These are phyloP conservation scores for Phytophthora sp. DNA, from an alignment of 352 stramenopile species.

Conservation along the genomic window DNA sequence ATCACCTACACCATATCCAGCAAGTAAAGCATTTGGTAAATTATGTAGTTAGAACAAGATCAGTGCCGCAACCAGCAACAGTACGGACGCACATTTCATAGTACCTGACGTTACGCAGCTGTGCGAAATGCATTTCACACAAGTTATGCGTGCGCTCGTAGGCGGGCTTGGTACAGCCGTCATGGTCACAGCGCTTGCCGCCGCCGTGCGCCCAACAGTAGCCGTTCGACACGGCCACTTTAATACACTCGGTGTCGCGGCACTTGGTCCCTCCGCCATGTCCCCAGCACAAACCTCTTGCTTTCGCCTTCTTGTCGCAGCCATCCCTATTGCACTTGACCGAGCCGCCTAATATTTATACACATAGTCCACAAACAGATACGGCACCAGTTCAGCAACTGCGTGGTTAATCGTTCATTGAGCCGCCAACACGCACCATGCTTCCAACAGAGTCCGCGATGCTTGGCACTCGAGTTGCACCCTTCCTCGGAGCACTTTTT, in stretches of 20 bases:
- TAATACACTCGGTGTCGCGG: conserved; percentile 36
- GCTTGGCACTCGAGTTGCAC: conserved; percentile 57
- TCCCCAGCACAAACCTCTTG: conserved; percentile 72
- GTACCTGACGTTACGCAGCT: neutral
- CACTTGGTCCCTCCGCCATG: conserved; percentile 72
- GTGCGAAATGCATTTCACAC: conserved; percentile 10
- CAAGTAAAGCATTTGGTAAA: too few species aligned
- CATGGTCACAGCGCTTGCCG: conserved; percentile 38
- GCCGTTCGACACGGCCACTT: conserved; percentile 49
- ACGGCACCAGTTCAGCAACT: too few species aligned
- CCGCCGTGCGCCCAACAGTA: conserved; percentile 51
- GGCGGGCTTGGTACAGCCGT: conserved; percentile 42
- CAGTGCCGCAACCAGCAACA: too few species aligned
- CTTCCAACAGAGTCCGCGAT: conserved; percentile 48
- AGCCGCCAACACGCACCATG: conserved; percentile 28
- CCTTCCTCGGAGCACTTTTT: conserved; percentile 52
- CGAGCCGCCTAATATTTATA: conserved; percentile 19
- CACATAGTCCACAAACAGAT: too few species aligned
- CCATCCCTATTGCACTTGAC: conserved; percentile 51
- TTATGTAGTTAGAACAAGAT: too few species aligned
- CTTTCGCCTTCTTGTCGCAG: conserved; percentile 41
- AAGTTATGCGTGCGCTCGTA: conserved; percentile 53
- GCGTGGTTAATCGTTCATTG: too few species aligned
- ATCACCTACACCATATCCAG: too few species aligned
- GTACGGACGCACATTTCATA: conserved; percentile 5